Evolutionary conservation across 768 basidiomycete genomes (phyloP), one percentile per base, ranked within the genome.

Genomic region (Polyporus arcularius): DNA sequence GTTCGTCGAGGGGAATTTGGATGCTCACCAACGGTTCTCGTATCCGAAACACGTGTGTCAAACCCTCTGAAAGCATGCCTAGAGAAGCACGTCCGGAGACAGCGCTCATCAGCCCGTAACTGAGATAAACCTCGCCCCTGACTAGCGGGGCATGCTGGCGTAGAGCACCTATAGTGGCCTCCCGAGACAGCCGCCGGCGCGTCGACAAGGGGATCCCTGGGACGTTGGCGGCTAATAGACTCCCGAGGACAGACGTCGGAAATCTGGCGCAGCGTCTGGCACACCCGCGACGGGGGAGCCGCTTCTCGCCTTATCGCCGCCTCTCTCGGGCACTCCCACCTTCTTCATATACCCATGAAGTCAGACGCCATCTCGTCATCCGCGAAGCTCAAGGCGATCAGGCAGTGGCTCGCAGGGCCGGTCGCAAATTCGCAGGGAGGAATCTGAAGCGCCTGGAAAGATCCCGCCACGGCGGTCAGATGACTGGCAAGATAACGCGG

Each of bases 401-500:
- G 51, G 53, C 46, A 10, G 7, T 35, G 35, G 35, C 21, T 26
- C 21, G 40, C 53, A 45, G 49, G n/a, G 45, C 52, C 53, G 55
- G 47, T 26, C 42, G 54, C 43, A 42, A 58, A 51, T 48, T 61
- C 57, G 28, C 45, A 50, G 21, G 54, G 16, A 54, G 21, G 26
- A 53, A 50, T 56, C 35, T 38, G 38, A 45, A 52, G 49, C 48
- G 50, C 31, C 56, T 47, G 43, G 38, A 53, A 32, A 51, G 47
- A 52, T 38, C 35, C 55, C 55, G 61, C 9, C 21, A 35, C 8
- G 16, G 31, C 35, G 55, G 67, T 70, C 71, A 72, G 69, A 70
- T 72, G 71, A 70, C 65, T 31, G 32, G 52, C 42, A 21, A 58
- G 71, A 72, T 72, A 70, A 70, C 68, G 60, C 45, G 59, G 56